These are phyloP conservation scores for Gaertneriomyces sp. DNA, from an alignment of 192 early-diverging fungal genomes.

Conservation along the genomic window DNA sequence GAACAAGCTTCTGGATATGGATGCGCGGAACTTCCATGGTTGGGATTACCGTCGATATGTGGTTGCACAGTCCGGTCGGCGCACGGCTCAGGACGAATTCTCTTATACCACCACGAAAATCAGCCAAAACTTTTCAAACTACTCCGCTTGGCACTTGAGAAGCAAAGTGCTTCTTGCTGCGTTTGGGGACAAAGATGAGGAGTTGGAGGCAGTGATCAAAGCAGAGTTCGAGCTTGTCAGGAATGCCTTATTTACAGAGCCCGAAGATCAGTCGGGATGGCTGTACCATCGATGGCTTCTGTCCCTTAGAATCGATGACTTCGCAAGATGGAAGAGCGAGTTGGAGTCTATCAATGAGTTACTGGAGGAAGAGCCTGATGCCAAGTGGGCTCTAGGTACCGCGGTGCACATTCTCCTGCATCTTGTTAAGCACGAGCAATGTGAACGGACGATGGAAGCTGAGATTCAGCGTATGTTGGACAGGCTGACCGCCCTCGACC, in stretches of 20 bases:
- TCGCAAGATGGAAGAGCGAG: constrained; percentile 47
- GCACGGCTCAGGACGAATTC: constrained; percentile 63
- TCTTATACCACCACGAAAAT: constrained; percentile 89
- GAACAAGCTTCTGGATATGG: constrained; percentile 73
- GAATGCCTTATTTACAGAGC: constrained; percentile 94
- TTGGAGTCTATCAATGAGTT: constrained; percentile 63
- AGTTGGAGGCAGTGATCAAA: constrained; percentile 39
- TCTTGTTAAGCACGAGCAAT: too few species aligned
- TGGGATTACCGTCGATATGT: constrained; percentile 97
- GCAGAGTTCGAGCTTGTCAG: constrained; percentile 79
- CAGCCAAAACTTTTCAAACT: constrained; percentile 90
- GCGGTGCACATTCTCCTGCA: too few species aligned
- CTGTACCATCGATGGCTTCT: constrained; percentile 93
- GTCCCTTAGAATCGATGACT: constrained; percentile 15
- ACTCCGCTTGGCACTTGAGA: constrained; percentile 98
- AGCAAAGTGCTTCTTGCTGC: constrained; percentile 67
- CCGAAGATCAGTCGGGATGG: constrained; percentile 96
- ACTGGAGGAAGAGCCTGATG: constrained; percentile 73
- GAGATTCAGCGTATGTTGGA: too few species aligned
- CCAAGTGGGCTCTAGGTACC: constrained; percentile 53
- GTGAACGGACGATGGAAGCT: too few species aligned
- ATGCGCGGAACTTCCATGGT: constrained; percentile 96
- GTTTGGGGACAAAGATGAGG: constrained; percentile 14
- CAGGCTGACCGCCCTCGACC: too few species aligned
- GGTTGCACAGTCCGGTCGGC: constrained; percentile 43